Percentiles rank a stretch among this genome's conserved stretches.
Conservation (phyloP, 202 grass and related monocot species). For the Carex sylvatica region DNA sequence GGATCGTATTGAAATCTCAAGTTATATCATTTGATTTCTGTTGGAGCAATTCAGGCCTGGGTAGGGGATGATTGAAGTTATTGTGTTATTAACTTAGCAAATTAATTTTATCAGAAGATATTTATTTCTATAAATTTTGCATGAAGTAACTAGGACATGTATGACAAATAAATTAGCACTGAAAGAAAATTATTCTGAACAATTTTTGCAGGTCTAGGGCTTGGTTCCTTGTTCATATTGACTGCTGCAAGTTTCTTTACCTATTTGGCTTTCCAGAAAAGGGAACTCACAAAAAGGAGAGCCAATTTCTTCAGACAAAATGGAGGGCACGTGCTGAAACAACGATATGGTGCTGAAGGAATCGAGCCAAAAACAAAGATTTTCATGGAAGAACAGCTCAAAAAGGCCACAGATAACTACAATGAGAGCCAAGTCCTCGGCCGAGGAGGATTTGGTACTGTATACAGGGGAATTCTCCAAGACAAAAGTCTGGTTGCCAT, state of each 20-base stretch:
- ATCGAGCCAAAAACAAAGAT: slow-evolving; percentile 34
- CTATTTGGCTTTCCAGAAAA: slow-evolving; percentile 39
- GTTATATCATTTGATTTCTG: no score
- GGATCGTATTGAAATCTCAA: no score
- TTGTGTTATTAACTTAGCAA: no score
- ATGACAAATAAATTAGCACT: background rate
- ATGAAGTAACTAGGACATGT: no score
- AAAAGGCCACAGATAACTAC: slow-evolving; percentile 44
- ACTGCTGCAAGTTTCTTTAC: background rate
- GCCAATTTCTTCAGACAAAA: slow-evolving; percentile 48
- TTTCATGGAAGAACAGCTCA: slow-evolving; percentile 56
- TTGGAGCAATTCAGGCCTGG: no score
- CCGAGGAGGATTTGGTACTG: slow-evolving; percentile 49
- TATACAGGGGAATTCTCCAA: slow-evolving; percentile 53
- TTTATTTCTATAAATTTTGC: no score
- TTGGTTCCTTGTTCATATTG: slow-evolving; percentile 27
- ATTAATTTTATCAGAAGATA: no score
- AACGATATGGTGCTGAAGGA: slow-evolving; percentile 36
- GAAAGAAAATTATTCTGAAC: background rate
- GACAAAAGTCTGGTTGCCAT: slow-evolving; percentile 42
- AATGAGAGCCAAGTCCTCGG: slow-evolving; percentile 43
- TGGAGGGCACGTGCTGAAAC: slow-evolving; percentile 49
- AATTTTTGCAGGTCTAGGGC: slow-evolving; percentile 29
- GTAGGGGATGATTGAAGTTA: no score
- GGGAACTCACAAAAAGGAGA: slow-evolving; percentile 30